Base-by-base conservation (phyloP, 2,329 filamentous ascomycete species). In the Myriosclerotinia scirpicola region DNA sequence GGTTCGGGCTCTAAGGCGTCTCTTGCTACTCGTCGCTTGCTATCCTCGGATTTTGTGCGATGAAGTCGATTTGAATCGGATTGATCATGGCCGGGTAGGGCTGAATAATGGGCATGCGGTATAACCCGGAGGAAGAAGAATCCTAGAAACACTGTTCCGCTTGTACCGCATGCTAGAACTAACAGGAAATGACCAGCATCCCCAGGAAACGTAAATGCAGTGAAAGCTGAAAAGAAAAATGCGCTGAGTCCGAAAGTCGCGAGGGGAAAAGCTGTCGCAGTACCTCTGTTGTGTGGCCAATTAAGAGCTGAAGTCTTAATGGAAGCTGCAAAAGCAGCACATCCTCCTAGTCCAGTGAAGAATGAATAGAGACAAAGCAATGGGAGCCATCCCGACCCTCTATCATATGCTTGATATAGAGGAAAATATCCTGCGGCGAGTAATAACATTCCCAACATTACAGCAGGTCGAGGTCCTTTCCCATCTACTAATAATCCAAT, bases 191-290 rank as follows among this genome's bases (percentile, higher is more conserved):
- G 85, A 65, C 90, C 89, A 0, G 93, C 95, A 73, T 96, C 87
- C 50, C 92, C 92, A 2, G 92, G 91, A 75, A 97, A 93, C 52
- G 92, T 81, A 56, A 96, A 76, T 22, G 87, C 86, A 30, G 92
- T 91, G 44, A 96, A 79, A 2, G 89, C 83, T 0, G 95, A 94
- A 80, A 97, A 99, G 81, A 98, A 96, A 79, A 99, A 95, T 65
- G 95, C 95, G 76, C 93, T 97, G 67, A 99, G 80, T 3, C 95
- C 95, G 76, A 98, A 98, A 3, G 92, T 93, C 66, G 95, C 92
- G 66, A 98, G 80, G 7, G 95, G 94, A 73, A 98, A 95, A 1
- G 93, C 93, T 7, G 95, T 98, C 7, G 95, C 95, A 4, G 94
- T 97, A 65, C 95, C 95, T 70, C 95, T 87, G 76, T 96, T 90